A percentile compares a stretch with the other conserved stretches of the same genome.
phyloP scores from a whole-genome alignment of 1,139 yeast species.

The Hemisphaericaspora subhashii region DNA sequence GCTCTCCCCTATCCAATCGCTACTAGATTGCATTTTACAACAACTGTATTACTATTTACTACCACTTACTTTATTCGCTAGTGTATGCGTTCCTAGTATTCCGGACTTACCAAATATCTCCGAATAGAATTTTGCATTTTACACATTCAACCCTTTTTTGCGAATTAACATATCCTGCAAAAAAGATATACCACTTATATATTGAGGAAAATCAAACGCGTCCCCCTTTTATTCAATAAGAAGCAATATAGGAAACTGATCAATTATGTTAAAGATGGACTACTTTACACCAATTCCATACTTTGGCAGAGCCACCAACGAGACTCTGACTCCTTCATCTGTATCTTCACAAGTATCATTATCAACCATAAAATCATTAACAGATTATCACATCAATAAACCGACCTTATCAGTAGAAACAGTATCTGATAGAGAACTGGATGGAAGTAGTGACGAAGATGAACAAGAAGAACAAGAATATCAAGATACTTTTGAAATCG shows the following conservation, averaged over 20 bases:
- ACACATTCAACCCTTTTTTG: background rate
- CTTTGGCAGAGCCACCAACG: background rate
- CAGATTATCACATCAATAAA: constrained; percentile 13
- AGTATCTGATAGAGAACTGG: background rate
- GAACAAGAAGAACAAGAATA: constrained; percentile 4
- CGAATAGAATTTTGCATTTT: too few relatives aligned
- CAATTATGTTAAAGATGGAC: constrained; percentile 3
- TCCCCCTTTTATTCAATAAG: background rate
- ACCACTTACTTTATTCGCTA: too few relatives aligned
- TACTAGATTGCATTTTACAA: background rate
- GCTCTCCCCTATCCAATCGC: background rate
- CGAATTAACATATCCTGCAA: too few relatives aligned
- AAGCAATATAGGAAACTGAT: background rate
- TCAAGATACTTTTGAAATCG: background rate
- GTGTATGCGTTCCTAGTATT: background rate
- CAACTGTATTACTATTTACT: too few relatives aligned
- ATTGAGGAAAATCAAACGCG: background rate
- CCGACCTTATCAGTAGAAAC: constrained; percentile 14
- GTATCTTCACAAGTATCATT: constrained; percentile 5
- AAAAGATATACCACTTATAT: too few relatives aligned
- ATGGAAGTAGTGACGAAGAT: constrained; percentile 4
- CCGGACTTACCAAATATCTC: background rate
- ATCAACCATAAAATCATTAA: background rate
- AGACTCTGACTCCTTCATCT: constrained; percentile 1
- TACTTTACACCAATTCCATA: constrained; percentile 4